phyloP scores from a whole-genome alignment of 371 early-diverging fungal genomes.

The Mortierella sp. region DNA sequence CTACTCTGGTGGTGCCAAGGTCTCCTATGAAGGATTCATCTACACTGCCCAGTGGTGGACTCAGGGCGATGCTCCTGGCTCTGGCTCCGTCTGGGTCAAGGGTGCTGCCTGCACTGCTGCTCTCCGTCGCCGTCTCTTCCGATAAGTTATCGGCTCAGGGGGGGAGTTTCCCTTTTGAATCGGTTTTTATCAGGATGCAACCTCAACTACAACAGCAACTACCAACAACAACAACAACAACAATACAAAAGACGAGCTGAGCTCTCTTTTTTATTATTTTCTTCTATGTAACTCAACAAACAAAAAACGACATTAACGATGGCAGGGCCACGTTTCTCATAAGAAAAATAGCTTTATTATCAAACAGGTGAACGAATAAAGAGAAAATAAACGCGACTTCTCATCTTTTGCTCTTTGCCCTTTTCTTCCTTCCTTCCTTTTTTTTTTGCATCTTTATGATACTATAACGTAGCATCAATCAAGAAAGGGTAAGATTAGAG shows the following conservation, averaged over 20 bases:
- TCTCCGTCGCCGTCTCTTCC: constrained; percentile 45
- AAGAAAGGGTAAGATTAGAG: too few relatives aligned
- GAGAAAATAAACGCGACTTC: background rate
- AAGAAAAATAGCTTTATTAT: background rate
- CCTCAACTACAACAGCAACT: background rate
- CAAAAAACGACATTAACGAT: background rate
- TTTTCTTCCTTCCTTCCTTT: too few relatives aligned
- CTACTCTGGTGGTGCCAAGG: constrained; percentile 60
- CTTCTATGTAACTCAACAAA: background rate
- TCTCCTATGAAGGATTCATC: constrained; percentile 61
- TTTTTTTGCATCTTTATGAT: too few relatives aligned
- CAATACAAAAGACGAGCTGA: background rate
- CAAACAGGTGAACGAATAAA: background rate
- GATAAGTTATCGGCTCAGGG: background rate
- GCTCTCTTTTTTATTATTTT: background rate
- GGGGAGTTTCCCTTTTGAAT: background rate
- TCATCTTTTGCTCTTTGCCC: background rate
- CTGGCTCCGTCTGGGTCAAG: constrained; percentile 44
- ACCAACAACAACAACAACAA: background rate
- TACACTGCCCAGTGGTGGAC: constrained; percentile 62
- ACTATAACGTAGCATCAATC: too few relatives aligned
- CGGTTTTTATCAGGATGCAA: background rate
- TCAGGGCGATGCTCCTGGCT: constrained; percentile 50
- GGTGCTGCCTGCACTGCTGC: constrained; percentile 45
- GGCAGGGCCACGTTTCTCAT: constrained; percentile 1